phyloP scores from a whole-genome alignment of 768 basidiomycete species.

The Myochromella boudieri region DNA sequence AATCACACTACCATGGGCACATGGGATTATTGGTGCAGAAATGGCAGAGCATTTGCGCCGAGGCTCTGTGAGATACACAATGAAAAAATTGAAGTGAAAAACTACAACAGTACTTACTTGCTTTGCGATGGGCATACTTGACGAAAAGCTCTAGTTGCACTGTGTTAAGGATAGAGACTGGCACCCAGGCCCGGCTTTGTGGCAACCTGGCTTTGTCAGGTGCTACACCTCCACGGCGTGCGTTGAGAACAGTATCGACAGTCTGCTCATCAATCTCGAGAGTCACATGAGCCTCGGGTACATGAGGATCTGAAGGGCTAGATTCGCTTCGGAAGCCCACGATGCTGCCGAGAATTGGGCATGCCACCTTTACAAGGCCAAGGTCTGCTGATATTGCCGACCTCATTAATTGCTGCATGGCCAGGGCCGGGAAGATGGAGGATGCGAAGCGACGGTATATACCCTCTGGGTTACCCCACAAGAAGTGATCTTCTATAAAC shows the following conservation, averaged over 20 bases:
- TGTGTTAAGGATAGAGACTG: constrained; percentile 1
- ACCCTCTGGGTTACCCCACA: not conserved
- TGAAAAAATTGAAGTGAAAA: not conserved
- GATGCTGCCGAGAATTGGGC: constrained; percentile 6
- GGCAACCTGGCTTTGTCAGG: not conserved
- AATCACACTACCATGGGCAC: too few relatives aligned
- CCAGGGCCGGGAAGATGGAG: constrained; percentile 6
- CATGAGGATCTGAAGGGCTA: not conserved
- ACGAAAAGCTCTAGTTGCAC: not conserved
- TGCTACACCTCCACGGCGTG: not conserved
- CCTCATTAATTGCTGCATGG: constrained; percentile 6
- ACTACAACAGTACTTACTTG: not conserved
- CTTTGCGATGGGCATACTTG: not conserved
- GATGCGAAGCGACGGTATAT: constrained; percentile 5
- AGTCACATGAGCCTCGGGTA: constrained; percentile 1
- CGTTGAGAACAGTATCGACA: not conserved
- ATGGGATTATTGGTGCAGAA: too few relatives aligned
- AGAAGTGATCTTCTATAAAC: constrained; percentile 3
- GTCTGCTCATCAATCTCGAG: not conserved
- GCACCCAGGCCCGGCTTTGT: constrained; percentile 1
- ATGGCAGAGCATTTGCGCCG: not conserved
- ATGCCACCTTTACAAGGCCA: not conserved
- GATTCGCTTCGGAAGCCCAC: not conserved
- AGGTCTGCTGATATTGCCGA: not conserved
- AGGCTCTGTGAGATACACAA: not conserved